These are phyloP conservation scores for Carex littledalei DNA, from an alignment of 176 grass and related monocot species.

Conservation along the genomic window DNA sequence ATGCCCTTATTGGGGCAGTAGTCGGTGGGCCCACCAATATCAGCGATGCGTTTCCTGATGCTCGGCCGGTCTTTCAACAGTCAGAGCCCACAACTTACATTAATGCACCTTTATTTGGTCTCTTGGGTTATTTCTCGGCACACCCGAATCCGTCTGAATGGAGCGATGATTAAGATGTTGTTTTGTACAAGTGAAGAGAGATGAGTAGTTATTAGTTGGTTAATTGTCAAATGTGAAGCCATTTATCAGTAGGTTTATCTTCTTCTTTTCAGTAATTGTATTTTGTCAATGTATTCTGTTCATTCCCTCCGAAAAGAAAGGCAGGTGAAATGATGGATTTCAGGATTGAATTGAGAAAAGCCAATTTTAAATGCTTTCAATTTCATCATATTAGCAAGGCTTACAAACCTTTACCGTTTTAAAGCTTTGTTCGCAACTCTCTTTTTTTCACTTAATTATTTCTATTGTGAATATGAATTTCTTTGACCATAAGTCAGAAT, in stretches of 20 bases:
- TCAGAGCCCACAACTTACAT: slow-evolving; percentile 90
- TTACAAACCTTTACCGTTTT: too few species aligned
- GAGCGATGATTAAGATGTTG: slow-evolving; percentile 23
- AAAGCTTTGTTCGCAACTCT: too few species aligned
- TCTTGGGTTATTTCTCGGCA: slow-evolving; percentile 70
- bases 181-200: slow-evolving; percentile 1
- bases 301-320: slow-evolving; percentile 9
- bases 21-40: slow-evolving; percentile 75
- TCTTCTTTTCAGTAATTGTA: slow-evolving; percentile 2
- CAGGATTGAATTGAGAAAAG: neutral
- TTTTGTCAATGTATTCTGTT: slow-evolving; percentile 5
- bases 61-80: slow-evolving; percentile 65
- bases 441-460: neutral
- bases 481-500: too few species aligned
- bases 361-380: neutral
- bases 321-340: slow-evolving; percentile 18
- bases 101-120: slow-evolving; percentile 70
- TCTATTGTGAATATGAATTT: neutral
- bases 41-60: slow-evolving; percentile 64
- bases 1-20: slow-evolving; percentile 62
- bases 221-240: slow-evolving; percentile 7
- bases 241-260: neutral
- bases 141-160: slow-evolving; percentile 44
- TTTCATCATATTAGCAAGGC: neutral
- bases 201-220: neutral